Conservation (phyloP, 1,284 basidiomycete genomes). For the Boletus hoseneyae region DNA sequence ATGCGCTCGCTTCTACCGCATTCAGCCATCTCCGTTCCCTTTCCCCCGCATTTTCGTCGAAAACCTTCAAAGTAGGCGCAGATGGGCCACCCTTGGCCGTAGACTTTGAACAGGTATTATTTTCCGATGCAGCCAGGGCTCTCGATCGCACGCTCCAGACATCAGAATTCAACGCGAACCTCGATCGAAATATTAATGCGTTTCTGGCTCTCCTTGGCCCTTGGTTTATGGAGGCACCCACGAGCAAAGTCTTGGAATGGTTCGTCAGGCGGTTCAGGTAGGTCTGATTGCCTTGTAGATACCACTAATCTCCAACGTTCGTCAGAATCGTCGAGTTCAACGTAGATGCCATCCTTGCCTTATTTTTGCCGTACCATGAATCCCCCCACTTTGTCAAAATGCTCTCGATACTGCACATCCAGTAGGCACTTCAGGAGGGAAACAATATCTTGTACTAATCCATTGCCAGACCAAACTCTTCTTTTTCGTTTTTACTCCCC, state of each 20-base stretch:
- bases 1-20: slow-evolving; percentile 81
- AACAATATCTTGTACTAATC: slow-evolving; percentile 6
- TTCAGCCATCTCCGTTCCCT: slow-evolving; percentile 74
- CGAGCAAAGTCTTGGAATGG: slow-evolving; percentile 94
- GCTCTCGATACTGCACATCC: slow-evolving; percentile 80
- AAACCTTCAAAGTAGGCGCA: slow-evolving; percentile 6
- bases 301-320: neutral
- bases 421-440: slow-evolving; percentile 40
- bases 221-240: slow-evolving; percentile 78
- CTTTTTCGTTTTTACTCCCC: slow-evolving; percentile 68
- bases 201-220: slow-evolving; percentile 76
- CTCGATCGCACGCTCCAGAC: slow-evolving; percentile 83
- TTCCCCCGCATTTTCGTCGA: slow-evolving; percentile 47
- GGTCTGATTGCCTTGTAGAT: slow-evolving; percentile 18
- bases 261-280: slow-evolving; percentile 90
- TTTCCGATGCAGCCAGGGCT: slow-evolving; percentile 75
- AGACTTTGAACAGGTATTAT: slow-evolving; percentile 74
- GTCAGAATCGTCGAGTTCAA: slow-evolving; percentile 92
- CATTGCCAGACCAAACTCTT: slow-evolving; percentile 41
- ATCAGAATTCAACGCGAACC: slow-evolving; percentile 56
- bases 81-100: slow-evolving; percentile 30
- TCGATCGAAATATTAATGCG: slow-evolving; percentile 59
- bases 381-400: slow-evolving; percentile 95
- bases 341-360: slow-evolving; percentile 69
- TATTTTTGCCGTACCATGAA: slow-evolving; percentile 94